Conservation (phyloP, 2,329 filamentous ascomycete species). For the Coleophoma crateriformis region DNA sequence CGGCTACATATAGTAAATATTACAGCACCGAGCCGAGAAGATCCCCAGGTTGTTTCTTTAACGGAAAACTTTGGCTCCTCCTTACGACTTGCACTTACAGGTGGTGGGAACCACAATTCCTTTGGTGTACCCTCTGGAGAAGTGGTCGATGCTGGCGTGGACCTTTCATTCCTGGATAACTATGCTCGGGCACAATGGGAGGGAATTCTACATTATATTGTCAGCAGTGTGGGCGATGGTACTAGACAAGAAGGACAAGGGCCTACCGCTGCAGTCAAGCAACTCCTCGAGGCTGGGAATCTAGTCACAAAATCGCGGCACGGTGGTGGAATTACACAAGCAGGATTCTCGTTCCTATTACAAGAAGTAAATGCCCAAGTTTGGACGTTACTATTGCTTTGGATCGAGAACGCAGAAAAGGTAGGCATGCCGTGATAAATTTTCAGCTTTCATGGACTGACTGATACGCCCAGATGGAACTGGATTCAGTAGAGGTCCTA, state of each 20-base stretch:
- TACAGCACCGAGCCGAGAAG: constrained; percentile 52
- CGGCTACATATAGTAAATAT: constrained; percentile 81
- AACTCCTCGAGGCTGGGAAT: constrained; percentile 72
- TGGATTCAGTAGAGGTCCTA: constrained; percentile 90
- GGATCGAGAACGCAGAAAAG: constrained; percentile 76
- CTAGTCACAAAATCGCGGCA: constrained; percentile 60
- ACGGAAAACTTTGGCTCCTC: constrained; percentile 79
- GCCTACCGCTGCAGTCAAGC: constrained; percentile 75
- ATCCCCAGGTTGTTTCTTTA: constrained; percentile 67
- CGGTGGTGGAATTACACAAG: constrained; percentile 75
- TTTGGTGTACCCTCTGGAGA: constrained; percentile 81
- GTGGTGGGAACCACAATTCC: constrained; percentile 77
- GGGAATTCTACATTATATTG: constrained; percentile 91
- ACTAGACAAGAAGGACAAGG: constrained; percentile 39
- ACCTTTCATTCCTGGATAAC: constrained; percentile 69
- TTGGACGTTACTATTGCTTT: constrained; percentile 90
- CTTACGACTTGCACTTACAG: constrained; percentile 80
- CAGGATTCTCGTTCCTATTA: constrained; percentile 89
- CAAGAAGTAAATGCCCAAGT: constrained; percentile 96
- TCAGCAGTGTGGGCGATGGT: constrained; percentile 63
- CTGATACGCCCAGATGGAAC: constrained; percentile 36
- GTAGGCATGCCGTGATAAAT: constrained; percentile 25
- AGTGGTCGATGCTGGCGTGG: constrained; percentile 56
- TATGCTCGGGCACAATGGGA: constrained; percentile 92
- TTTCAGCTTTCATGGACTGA: neutral